Evolutionary conservation across 2,329 filamentous ascomycete species (phyloP).

Genomic region (Hymenoscyphus infarciens): DNA sequence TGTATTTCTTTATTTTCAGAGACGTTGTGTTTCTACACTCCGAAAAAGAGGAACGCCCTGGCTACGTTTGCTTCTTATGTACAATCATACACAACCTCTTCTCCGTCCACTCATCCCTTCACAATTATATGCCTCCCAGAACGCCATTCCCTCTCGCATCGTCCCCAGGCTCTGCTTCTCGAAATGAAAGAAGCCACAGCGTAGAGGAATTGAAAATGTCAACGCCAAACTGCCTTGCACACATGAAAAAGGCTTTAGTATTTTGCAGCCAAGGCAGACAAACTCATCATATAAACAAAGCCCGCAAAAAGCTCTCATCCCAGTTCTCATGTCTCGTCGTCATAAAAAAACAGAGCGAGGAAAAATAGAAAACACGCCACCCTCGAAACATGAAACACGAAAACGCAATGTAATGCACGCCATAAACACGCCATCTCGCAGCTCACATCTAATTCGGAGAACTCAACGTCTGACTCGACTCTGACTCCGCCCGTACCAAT

Average conservation of each 20-base stretch:
- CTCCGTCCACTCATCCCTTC: not conserved
- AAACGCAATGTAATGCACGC: not conserved
- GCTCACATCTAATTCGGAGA: slow-evolving; percentile 18
- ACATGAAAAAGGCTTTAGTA: not conserved
- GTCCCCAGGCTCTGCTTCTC: not conserved
- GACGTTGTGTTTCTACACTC: not conserved
- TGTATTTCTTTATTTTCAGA: not conserved
- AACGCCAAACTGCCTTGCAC: not conserved
- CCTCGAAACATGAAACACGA: not conserved
- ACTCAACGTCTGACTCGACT: slow-evolving; percentile 27
- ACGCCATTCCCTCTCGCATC: not conserved
- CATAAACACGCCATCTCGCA: not conserved
- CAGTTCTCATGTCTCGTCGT: not conserved
- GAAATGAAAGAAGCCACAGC: not conserved
- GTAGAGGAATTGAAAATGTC: not conserved
- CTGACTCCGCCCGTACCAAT: slow-evolving; percentile 16
- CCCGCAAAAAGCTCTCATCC: not conserved
- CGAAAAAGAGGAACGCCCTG: not conserved
- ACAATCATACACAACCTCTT: not conserved
- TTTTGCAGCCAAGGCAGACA: not conserved
- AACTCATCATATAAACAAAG: not conserved
- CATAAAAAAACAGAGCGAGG: not conserved
- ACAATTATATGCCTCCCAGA: not conserved
- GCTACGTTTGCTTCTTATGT: not conserved
- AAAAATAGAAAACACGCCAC: not conserved